phyloP scores from a whole-genome alignment of 306 rosid genomes.

The Pterocarpus macrocarpus region DNA sequence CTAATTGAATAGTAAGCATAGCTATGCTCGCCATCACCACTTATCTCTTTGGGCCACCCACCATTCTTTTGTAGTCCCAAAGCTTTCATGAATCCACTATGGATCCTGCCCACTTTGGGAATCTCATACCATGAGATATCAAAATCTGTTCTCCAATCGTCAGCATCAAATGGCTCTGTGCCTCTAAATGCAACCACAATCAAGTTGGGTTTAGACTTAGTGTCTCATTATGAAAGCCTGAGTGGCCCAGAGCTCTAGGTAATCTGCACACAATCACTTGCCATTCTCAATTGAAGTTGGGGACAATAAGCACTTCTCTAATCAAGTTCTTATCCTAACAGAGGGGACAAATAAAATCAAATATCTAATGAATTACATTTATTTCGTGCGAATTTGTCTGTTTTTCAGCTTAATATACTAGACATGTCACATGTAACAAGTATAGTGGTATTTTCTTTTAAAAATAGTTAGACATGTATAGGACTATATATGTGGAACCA shows the following conservation, averaged over 20 bases:
- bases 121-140: constrained; percentile 81
- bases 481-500: neutral
- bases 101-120: constrained; percentile 63
- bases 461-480: no score
- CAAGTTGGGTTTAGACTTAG: constrained; percentile 54
- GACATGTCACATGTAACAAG: no score
- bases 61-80: constrained; percentile 55
- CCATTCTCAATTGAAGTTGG: neutral
- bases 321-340: no score
- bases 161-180: constrained; percentile 66
- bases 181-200: constrained; percentile 80
- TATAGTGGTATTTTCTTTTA: no score
- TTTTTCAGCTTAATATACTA: no score
- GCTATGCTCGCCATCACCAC: neutral
- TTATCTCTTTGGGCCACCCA: constrained; percentile 75
- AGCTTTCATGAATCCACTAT: constrained; percentile 78
- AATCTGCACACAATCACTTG: constrained; percentile 57
- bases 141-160: constrained; percentile 68
- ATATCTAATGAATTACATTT: no score
- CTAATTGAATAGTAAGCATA: constrained; percentile 74
- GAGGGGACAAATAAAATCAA: no score
- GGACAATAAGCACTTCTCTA: neutral
- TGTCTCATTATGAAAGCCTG: constrained; percentile 63
- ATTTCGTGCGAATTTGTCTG: no score
- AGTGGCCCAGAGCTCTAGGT: constrained; percentile 54